These are phyloP conservation scores for Volvox carteri DNA, from an alignment of 163 green algal species.

Conservation along the genomic window DNA sequence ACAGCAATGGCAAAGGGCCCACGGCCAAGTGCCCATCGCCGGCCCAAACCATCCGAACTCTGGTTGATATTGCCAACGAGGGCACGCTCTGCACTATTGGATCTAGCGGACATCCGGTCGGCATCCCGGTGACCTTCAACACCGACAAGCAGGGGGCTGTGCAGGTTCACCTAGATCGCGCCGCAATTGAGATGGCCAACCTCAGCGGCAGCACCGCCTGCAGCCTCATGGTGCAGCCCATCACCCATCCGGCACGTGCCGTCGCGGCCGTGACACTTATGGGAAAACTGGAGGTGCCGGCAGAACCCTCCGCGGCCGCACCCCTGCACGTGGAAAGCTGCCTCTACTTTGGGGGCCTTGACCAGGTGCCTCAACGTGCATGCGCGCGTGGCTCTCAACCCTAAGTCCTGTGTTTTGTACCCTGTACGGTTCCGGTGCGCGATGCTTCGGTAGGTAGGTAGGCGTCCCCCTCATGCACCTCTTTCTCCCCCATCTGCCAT, in stretches of 20 bases:
- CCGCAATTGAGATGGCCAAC: slow-evolving; percentile 83
- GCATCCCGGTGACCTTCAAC: slow-evolving; percentile 86
- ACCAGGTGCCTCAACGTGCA: slow-evolving; percentile 73
- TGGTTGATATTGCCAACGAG: slow-evolving; percentile 83
- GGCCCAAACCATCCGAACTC: slow-evolving; percentile 86
- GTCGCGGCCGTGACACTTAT: slow-evolving; percentile 87
- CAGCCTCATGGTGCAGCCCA: slow-evolving; percentile 90
- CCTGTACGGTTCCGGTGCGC: too few relatives aligned
- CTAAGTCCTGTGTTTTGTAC: too few relatives aligned
- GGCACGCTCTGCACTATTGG: slow-evolving; percentile 86
- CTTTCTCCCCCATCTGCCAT: too few relatives aligned
- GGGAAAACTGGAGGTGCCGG: slow-evolving; percentile 70
- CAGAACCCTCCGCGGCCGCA: slow-evolving; percentile 52
- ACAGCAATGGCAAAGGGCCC: neutral
- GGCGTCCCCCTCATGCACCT: too few relatives aligned
- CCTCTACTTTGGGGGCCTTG: slow-evolving; percentile 87
- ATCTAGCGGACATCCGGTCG: slow-evolving; percentile 80
- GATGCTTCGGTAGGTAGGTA: too few relatives aligned
- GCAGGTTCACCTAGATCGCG: slow-evolving; percentile 78
- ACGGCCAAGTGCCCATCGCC: slow-evolving; percentile 48
- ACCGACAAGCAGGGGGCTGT: slow-evolving; percentile 85
- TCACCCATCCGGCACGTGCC: slow-evolving; percentile 77
- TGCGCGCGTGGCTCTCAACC: too few relatives aligned
- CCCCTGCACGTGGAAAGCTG: slow-evolving; percentile 78
- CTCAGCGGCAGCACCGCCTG: slow-evolving; percentile 73